These are phyloP conservation scores for Microsporum canis DNA, from an alignment of 2,329 filamentous ascomycete species.

Conservation along the genomic window DNA sequence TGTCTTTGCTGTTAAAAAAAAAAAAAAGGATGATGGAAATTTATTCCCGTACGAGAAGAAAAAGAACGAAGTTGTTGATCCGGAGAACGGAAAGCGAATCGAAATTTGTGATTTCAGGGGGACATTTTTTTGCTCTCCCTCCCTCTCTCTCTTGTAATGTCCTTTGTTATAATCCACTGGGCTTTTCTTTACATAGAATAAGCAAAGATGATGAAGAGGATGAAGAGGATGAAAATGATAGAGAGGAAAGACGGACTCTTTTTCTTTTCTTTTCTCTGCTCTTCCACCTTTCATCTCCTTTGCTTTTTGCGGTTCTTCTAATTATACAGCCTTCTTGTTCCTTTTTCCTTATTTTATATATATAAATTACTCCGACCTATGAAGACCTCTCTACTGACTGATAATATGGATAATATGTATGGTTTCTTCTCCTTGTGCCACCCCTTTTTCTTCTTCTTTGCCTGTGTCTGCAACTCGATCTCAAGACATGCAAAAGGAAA, in stretches of 20 bases:
- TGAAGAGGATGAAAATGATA: background rate
- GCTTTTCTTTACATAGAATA: background rate
- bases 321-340: background rate
- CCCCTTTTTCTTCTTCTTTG: background rate
- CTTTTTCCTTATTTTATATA: background rate
- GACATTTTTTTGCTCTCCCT: background rate
- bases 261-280: background rate
- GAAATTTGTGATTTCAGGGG: background rate
- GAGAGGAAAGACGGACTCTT: background rate
- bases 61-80: background rate
- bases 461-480: background rate
- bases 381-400: no score
- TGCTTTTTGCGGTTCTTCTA: slow-evolving; percentile 4
- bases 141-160: background rate
- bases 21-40: no score
- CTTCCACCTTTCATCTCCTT: background rate
- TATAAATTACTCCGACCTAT: no score
- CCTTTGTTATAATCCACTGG: background rate
- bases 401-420: background rate
- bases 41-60: background rate
- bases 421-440: background rate
- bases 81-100: background rate
- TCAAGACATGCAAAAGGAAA: background rate
- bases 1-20: no score
- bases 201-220: background rate